A percentile compares a stretch with the other conserved stretches of the same genome.
These are phyloP conservation scores for Ormosia semicastrata DNA, from an alignment of 306 rosid genomes.

Conservation along the genomic window DNA sequence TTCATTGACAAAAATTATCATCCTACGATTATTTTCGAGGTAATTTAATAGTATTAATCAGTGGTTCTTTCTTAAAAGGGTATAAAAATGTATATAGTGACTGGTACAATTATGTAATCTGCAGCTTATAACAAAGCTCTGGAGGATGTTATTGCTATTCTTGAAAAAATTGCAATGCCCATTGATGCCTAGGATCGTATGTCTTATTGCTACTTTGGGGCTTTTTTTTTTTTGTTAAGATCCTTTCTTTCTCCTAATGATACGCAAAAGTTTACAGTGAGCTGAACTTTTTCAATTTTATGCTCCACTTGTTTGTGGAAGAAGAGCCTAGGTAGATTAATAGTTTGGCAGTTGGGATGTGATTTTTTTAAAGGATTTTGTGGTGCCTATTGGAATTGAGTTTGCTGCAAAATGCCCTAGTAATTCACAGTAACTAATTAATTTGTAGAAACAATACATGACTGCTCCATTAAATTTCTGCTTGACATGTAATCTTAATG, in stretches of 20 bases:
- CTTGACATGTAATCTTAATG: neutral
- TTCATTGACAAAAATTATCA: too few relatives aligned
- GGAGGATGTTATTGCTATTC: slow-evolving; percentile 89
- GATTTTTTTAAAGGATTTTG: neutral
- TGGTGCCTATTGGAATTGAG: neutral
- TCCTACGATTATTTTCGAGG: too few relatives aligned
- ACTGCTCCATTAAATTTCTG: neutral
- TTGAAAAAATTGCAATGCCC: slow-evolving; percentile 88
- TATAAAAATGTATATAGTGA: too few relatives aligned
- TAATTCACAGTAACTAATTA: neutral
- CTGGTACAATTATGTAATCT: slow-evolving; percentile 19
- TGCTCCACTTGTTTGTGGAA: slow-evolving; percentile 2
- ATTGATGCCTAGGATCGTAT: slow-evolving; percentile 89
- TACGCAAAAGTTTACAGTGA: neutral
- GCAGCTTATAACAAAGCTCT: slow-evolving; percentile 94
- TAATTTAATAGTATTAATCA: too few relatives aligned
- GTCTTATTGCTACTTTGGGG: slow-evolving; percentile 24
- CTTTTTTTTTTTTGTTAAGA: neutral
- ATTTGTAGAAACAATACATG: neutral
- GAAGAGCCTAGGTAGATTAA: neutral
- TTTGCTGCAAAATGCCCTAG: neutral
- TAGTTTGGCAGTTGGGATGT: slow-evolving; percentile 22
- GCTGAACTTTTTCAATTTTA: neutral
- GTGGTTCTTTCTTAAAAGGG: too few relatives aligned
- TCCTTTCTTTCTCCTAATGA: neutral